These are phyloP conservation scores for Colletotrichum sansevieriae DNA, from an alignment of 2,329 filamentous ascomycete species.

Conservation along the genomic window DNA sequence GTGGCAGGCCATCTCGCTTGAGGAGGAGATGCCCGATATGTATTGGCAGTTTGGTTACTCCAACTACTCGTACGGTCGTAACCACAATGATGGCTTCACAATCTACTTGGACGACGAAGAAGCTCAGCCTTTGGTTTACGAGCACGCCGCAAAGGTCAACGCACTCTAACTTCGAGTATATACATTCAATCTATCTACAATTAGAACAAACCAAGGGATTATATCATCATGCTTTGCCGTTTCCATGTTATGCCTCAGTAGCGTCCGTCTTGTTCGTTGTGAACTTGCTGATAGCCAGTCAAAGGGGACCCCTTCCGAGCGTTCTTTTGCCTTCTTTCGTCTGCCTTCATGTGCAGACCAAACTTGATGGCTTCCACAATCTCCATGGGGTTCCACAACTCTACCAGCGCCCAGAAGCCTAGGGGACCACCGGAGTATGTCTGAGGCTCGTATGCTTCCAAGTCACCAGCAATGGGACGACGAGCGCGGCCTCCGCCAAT, in stretches of 20 bases:
- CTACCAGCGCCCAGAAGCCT: conserved; percentile 40
- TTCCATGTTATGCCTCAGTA: neutral
- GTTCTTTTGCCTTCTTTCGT: conserved; percentile 17
- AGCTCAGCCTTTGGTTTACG: conserved; percentile 58
- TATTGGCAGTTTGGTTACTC: conserved; percentile 69
- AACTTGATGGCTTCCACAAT: conserved; percentile 28
- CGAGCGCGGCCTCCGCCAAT: conserved; percentile 33
- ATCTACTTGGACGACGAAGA: conserved; percentile 66
- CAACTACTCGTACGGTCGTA: conserved; percentile 65
- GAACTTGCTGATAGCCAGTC: neutral
- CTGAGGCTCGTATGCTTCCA: conserved; percentile 36
- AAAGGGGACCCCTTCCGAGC: neutral
- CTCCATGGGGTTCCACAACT: conserved; percentile 37
- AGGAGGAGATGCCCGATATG: conserved; percentile 64
- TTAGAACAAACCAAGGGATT: no score
- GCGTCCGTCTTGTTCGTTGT: neutral
- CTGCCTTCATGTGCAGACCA: conserved; percentile 34
- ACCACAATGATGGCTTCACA: conserved; percentile 69
- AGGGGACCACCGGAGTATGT: conserved; percentile 44
- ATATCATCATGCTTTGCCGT: no score
- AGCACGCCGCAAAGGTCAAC: conserved; percentile 58
- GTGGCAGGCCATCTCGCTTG: conserved; percentile 63
- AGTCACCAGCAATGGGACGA: conserved; percentile 31
- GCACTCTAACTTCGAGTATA: conserved; percentile 27
- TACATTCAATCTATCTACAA: neutral